Conservation (phyloP, 75 land plant species). For the Azolla pinnata region DNA sequence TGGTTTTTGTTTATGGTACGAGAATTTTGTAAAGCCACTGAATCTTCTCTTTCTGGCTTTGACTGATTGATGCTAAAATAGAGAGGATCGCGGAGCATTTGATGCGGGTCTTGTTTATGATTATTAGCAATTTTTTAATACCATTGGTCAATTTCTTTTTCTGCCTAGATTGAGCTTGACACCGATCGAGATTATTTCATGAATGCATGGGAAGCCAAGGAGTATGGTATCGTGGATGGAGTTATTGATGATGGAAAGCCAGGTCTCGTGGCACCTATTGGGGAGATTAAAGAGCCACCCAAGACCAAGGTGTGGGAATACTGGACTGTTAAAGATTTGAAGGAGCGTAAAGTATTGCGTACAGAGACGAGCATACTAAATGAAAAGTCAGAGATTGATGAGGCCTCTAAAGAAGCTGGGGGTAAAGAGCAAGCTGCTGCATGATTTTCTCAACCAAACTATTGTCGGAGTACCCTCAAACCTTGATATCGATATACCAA, state of each 20-base stretch:
- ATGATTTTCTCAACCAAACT: no score
- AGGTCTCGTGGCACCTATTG: slow-evolving; percentile 84
- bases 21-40: no score
- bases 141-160: slow-evolving; percentile 10
- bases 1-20: no score
- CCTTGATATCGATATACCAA: no score
- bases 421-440: no score
- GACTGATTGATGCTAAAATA: no score
- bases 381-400: no score
- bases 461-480: no score
- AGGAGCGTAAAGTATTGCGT: slow-evolving; percentile 45
- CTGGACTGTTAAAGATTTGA: slow-evolving; percentile 55
- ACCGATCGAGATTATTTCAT: slow-evolving; percentile 81
- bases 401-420: no score
- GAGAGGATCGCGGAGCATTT: no score
- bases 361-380: slow-evolving; percentile 70
- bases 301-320: slow-evolving; percentile 47
- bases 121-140: background rate
- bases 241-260: slow-evolving; percentile 99
- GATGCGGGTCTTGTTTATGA: slow-evolving; percentile 34
- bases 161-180: slow-evolving; percentile 67
- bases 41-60: no score
- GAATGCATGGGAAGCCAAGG: slow-evolving; percentile 92
- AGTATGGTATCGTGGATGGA: slow-evolving; percentile 80
- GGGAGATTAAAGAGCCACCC: slow-evolving; percentile 59